These are phyloP conservation scores for Juglanconis oblonga DNA, from an alignment of 2,329 filamentous ascomycete species.

Conservation along the genomic window DNA sequence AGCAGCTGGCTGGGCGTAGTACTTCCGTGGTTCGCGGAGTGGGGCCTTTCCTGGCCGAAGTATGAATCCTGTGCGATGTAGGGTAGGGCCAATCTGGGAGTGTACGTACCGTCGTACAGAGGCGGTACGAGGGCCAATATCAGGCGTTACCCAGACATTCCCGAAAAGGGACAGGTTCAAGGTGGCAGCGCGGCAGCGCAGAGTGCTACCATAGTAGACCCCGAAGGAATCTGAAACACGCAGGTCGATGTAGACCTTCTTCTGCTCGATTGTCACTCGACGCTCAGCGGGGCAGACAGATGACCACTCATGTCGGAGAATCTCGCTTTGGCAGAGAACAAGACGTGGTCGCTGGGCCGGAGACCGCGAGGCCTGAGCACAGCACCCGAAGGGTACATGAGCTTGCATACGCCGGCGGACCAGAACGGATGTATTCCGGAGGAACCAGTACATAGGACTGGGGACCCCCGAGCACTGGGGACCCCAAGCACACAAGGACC, in stretches of 20 bases:
- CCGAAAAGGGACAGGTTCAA: background rate
- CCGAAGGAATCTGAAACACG: constrained; percentile 18
- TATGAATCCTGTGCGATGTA: background rate
- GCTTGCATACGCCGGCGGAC: background rate
- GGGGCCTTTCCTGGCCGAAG: background rate
- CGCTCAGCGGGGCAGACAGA: constrained; percentile 10
- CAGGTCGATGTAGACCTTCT: constrained; percentile 13
- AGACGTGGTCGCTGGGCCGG: constrained; percentile 11
- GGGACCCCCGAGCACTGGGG: constrained; percentile 5
- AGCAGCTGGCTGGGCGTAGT: constrained; percentile 9
- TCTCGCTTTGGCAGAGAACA: constrained; percentile 1
- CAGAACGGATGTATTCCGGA: constrained; percentile 12
- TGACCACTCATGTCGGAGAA: constrained; percentile 11
- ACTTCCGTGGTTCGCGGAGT: constrained; percentile 7
- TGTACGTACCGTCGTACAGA: background rate
- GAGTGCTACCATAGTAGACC: constrained; percentile 3
- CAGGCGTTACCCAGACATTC: constrained; percentile 10
- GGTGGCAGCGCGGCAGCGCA: constrained; percentile 18
- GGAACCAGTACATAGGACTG: constrained; percentile 1
- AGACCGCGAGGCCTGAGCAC: constrained; percentile 11
- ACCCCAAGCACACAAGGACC: background rate
- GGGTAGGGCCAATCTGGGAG: no score
- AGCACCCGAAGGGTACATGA: constrained; percentile 6
- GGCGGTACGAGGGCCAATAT: constrained; percentile 1
- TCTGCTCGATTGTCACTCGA: constrained; percentile 11